Base-by-base conservation (phyloP, 805 yeast genomes). In the Tetrapisispora namnaoensis region DNA sequence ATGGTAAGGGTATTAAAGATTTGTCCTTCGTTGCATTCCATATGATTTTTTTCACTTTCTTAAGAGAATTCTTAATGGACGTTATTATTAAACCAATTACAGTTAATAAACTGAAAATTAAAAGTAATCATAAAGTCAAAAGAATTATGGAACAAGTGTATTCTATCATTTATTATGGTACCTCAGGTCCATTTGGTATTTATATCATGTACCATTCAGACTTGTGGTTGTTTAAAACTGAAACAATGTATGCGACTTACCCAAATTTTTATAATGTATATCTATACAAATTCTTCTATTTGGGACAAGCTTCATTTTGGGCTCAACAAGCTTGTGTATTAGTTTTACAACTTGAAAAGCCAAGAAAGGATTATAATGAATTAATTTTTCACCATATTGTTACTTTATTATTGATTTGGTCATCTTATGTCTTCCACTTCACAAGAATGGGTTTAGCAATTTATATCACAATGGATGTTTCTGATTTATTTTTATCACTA, bases 371-470 rank as follows among this genome's bases (percentile, higher is more conserved):
- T 65, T 88, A 79, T 69, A 71, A 79, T 58, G 96, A 89, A 67
- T 76, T 89, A 50, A 85, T 88, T 37, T 79, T 86, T 68, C 97
- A 89, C 67, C 97, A 89, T 65, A 75, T 90, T 51, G 79, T 90
- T 54, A 90, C 97, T 37, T 82, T 90, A 62, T 78, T 86, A 4
- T 76, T 90, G 55, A 88, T 89, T 56, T 80, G 81, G 76, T 72
- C 77, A 49, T 84, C 95, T 14, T 89, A 90, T 67, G 76, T 88
- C 54, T 89, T 90, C 75, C 95, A 89, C 66, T 89, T 86, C 73
- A 86, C 95, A n/a, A 86, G 91, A 83, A 88, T 90, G 77, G 97
- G 97, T 5, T 64, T 89, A 37, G 85, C 82, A n/a, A 77, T 90
- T 49, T 89, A 86, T 66, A 76, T 89, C 59, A 86, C 96, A 24